Base-by-base conservation (phyloP, 2,329 filamentous ascomycete genomes). In the Spiromastix sp. region DNA sequence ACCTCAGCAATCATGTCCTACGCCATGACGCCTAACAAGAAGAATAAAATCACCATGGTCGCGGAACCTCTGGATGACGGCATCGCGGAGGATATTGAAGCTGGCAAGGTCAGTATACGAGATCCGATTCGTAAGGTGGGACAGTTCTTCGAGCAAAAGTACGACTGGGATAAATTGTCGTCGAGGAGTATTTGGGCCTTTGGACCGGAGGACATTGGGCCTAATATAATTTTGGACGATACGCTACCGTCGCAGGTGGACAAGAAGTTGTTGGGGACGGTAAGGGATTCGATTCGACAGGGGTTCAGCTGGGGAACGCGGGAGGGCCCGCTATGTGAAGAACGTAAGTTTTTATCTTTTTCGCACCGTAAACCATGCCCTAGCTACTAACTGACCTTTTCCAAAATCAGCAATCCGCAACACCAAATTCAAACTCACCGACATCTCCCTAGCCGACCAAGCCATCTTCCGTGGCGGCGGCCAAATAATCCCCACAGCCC, bases 31-130 rank as follows among this genome's bases (percentile, higher is more conserved):
- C 91, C 91, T 2, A 98, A 98, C 67, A 98, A 98, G 66, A 95
- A 95, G 68, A 98, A 98, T 67, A 94, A 93, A 60, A 82, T 98
- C 51, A 96, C 91, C 22, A 95, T 98, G 85, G 83, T 96, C 38
- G 91, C 91, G 3, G 91, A 98, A 58, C 89, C 91, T 21, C 67
- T 98, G 10, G 91, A 98, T 47, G 83, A 93, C 49, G 91, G 91
- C 11, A 93, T 98, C 43, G 85, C 89, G 4, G 79, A 84, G 50
- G 91, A 98, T 50, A 96, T 98, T 44, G 91, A 98, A 64, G 78
- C 75, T 31, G 87, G 89, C 17, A 80, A 75, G 37, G 87, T 98
- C 49, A 86, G 76, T 51, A 95, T 98, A 63, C 85, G 82, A 44
- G 89, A 96, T 48, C 87, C 91, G 2, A 82, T 91, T 28, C 80